Percentiles rank a stretch among this genome's conserved stretches.
phyloP scores from a whole-genome alignment of 2,329 filamentous ascomycete species.

The Lecanosticta acicola region DNA sequence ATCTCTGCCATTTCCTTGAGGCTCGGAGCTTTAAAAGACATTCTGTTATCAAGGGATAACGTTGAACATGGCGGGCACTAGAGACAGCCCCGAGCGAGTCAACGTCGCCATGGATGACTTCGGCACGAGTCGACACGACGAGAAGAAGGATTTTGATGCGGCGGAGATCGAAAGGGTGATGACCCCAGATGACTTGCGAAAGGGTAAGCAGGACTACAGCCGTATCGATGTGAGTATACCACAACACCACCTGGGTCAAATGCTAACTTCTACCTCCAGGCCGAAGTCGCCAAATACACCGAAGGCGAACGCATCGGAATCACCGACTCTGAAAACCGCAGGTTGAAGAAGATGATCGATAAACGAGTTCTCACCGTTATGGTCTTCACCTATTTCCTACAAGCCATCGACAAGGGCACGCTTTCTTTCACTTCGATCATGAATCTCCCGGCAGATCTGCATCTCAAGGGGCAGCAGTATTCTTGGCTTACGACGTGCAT shows the following conservation, averaged over 20 bases:
- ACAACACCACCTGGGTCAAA: not conserved
- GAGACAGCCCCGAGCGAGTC: slow-evolving; percentile 8
- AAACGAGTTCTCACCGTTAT: slow-evolving; percentile 63
- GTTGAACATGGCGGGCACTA: not conserved
- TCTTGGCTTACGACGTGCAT: slow-evolving; percentile 70
- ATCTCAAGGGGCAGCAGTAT: slow-evolving; percentile 50
- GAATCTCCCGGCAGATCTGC: slow-evolving; percentile 47
- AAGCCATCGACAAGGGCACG: slow-evolving; percentile 63
- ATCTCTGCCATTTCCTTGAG: too few relatives aligned
- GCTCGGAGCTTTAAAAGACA: too few relatives aligned
- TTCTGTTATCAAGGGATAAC: too few relatives aligned
- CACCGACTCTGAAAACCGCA: slow-evolving; percentile 52
- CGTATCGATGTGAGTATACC: slow-evolving; percentile 49
- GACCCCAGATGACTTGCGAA: slow-evolving; percentile 42
- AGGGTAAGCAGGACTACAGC: slow-evolving; percentile 52
- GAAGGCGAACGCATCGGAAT: slow-evolving; percentile 53
- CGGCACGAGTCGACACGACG: not conserved
- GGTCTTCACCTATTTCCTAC: slow-evolving; percentile 68
- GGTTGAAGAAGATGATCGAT: slow-evolving; percentile 62
- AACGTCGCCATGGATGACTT: slow-evolving; percentile 2
- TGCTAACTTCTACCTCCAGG: slow-evolving; percentile 18
- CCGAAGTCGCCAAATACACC: slow-evolving; percentile 66
- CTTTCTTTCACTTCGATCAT: slow-evolving; percentile 59
- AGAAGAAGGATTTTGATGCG: slow-evolving; percentile 11
- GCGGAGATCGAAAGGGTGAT: slow-evolving; percentile 46